Percentiles rank a stretch among this genome's conserved stretches.
Conservation (phyloP, 257 asterid species). For the Oldenlandia corymbosa region DNA sequence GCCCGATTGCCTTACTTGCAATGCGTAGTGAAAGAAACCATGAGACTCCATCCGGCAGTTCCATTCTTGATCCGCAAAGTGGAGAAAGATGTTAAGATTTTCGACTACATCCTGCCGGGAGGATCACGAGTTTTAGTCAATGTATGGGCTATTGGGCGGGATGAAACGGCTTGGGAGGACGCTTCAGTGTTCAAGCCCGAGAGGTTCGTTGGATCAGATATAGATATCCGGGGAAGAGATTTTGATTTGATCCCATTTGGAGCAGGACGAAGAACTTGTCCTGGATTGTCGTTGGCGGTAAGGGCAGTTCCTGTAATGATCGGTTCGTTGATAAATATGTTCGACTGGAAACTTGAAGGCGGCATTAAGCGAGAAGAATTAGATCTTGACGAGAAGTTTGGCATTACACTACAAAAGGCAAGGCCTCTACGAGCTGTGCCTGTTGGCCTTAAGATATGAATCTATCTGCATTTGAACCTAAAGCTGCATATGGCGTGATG, state of each 20-base stretch:
- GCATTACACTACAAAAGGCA: constrained; percentile 27
- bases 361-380: constrained; percentile 21
- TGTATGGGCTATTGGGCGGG: background rate
- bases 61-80: constrained; percentile 46
- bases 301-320: constrained; percentile 24
- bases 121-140: background rate
- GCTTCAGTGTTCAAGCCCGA: constrained; percentile 61
- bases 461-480: no score
- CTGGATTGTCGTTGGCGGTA: constrained; percentile 25
- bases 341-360: constrained; percentile 31
- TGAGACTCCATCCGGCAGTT: constrained; percentile 60
- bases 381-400: constrained; percentile 29
- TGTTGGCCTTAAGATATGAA: background rate
- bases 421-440: constrained; percentile 24
- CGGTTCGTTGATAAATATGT: constrained; percentile 22
- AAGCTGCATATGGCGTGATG: no score
- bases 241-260: constrained; percentile 36
- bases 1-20: constrained; percentile 47
- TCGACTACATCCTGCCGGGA: background rate
- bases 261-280: constrained; percentile 33
- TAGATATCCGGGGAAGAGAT: constrained; percentile 28
- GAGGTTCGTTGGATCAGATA: constrained; percentile 33
- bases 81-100: background rate
- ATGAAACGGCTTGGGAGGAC: constrained; percentile 30
- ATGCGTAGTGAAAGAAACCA: constrained; percentile 51